Percentiles rank a stretch among this genome's conserved stretches.
Evolutionary conservation across 345 rosid species (phyloP).

Genomic region (Lumnitzera racemosa): DNA sequence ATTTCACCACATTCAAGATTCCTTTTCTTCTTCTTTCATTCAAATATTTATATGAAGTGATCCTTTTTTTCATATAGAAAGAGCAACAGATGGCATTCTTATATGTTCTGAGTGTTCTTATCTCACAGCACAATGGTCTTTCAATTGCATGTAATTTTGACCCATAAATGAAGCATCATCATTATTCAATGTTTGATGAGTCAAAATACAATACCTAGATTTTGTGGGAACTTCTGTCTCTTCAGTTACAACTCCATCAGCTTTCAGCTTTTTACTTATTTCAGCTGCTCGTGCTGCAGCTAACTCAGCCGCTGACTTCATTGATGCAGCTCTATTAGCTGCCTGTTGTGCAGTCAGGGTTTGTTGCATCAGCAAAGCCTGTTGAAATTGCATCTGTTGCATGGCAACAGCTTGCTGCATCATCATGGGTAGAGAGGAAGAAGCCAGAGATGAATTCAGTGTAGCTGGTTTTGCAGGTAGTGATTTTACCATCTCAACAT

Average conservation of each 20-base stretch:
- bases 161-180: too few relatives aligned
- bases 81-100: too few relatives aligned
- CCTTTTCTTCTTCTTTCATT: too few relatives aligned
- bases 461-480: constrained; percentile 72
- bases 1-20: too few relatives aligned
- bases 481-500: constrained; percentile 93
- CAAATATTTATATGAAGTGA: too few relatives aligned
- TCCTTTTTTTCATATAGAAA: too few relatives aligned
- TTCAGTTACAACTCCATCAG: constrained; percentile 61
- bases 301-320: constrained; percentile 97
- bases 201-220: constrained; percentile 41
- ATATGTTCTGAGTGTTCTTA: too few relatives aligned
- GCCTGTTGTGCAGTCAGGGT: constrained; percentile 95
- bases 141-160: too few relatives aligned
- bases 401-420: constrained; percentile 99
- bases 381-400: constrained; percentile 99
- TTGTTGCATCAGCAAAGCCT: constrained; percentile 96
- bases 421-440: constrained; percentile 90
- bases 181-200: background rate
- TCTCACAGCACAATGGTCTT: too few relatives aligned
- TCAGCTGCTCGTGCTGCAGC: constrained; percentile 99
- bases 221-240: constrained; percentile 50
- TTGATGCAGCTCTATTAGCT: constrained; percentile 84
- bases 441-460: constrained; percentile 36
- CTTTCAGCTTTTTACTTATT: constrained; percentile 80